These are phyloP conservation scores for Aspergillus baeticus DNA, from an alignment of 495 filamentous ascomycete genomes.

Conservation along the genomic window DNA sequence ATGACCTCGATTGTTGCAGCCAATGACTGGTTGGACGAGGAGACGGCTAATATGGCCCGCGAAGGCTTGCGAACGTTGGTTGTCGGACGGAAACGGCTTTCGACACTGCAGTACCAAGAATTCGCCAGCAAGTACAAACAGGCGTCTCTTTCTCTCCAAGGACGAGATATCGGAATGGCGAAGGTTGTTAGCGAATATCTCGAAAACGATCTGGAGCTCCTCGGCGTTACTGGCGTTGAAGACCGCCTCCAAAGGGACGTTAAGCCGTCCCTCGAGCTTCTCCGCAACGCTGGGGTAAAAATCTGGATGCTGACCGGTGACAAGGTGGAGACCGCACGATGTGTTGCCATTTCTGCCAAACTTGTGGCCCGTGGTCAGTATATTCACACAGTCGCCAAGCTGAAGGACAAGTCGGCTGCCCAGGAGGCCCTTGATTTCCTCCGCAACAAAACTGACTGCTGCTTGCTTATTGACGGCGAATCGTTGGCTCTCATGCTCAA, in stretches of 20 bases:
- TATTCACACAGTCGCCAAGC: conserved; percentile 89
- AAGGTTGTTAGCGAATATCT: conserved; percentile 76
- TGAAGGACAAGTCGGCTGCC: conserved; percentile 56
- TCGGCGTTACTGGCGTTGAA: conserved; percentile 96
- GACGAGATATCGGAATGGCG: conserved; percentile 78
- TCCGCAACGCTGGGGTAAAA: conserved; percentile 98
- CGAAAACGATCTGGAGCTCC: conserved; percentile 83
- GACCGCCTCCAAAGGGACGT: conserved; percentile 95
- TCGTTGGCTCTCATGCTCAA: conserved; percentile 79
- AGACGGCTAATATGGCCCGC: conserved; percentile 97
- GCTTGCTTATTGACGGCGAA: conserved; percentile 93
- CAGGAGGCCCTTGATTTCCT: conserved; percentile 86
- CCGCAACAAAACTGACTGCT: conserved; percentile 81
- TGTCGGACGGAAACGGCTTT: conserved; percentile 81
- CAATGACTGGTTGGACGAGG: conserved; percentile 98
- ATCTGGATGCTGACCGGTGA: conserved; percentile 99
- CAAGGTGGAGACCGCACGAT: conserved; percentile 97
- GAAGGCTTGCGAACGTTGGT: conserved; percentile 95
- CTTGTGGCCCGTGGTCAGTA: conserved; percentile 93
- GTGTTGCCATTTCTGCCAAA: conserved; percentile 92
- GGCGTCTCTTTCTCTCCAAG: conserved; percentile 74
- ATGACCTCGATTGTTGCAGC: conserved; percentile 91
- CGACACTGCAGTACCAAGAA: conserved; percentile 69
- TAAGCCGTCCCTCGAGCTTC: conserved; percentile 88
- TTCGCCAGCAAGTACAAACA: conserved; percentile 75